Conservation (phyloP, 1,139 yeast species). For the Cylindricascospora bacillispora region DNA sequence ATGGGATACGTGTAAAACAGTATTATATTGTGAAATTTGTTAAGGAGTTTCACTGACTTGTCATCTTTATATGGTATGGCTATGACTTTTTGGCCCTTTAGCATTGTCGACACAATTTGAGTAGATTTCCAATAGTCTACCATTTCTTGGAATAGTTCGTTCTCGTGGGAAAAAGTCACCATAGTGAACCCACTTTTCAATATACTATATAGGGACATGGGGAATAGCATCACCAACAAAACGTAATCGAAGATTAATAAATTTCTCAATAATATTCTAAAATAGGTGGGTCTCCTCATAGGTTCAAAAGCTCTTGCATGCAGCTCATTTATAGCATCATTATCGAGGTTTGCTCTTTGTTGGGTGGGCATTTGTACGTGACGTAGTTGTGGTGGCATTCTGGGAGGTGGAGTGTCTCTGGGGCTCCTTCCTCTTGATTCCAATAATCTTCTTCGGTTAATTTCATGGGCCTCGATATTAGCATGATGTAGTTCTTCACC, state of each 20-base stretch:
- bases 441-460: not conserved
- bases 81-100: too few relatives aligned
- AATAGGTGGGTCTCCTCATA: conserved; percentile 16
- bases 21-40: conserved; percentile 22
- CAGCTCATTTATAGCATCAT: too few relatives aligned
- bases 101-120: too few relatives aligned
- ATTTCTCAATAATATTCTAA: conserved; percentile 15
- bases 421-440: too few relatives aligned
- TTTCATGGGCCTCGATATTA: not conserved
- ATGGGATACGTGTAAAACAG: conserved; percentile 16
- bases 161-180: conserved; percentile 19
- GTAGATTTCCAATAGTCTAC: conserved; percentile 8
- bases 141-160: conserved; percentile 19
- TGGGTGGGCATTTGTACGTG: too few relatives aligned
- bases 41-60: conserved; percentile 13
- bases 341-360: too few relatives aligned
- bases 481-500: not conserved
- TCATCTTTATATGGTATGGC: too few relatives aligned
- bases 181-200: conserved; percentile 18
- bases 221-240: conserved; percentile 19
- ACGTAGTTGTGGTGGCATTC: too few relatives aligned
- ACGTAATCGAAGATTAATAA: conserved; percentile 20
- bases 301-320: too few relatives aligned
- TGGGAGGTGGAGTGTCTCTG: too few relatives aligned
- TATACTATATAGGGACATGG: conserved; percentile 22